Evolutionary conservation across 306 rosid genomes (phyloP).

Genomic region (Medicago truncatula): MtrunA17r5.0-ANR NC_053042.1:32797501-32798000

Average conservation of each 20-base stretch:
- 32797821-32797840: slow-evolving; percentile 36
- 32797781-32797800: slow-evolving; percentile 4
- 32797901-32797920: slow-evolving; percentile 32
- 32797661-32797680: not conserved
- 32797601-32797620: not conserved
- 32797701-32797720: slow-evolving; percentile 20
- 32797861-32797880: slow-evolving; percentile 5
- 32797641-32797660: too few relatives aligned
- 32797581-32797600: not conserved
- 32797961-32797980: not conserved
- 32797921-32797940: slow-evolving; percentile 20
- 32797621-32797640: not conserved
- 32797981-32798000: not conserved
- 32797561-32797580: slow-evolving; percentile 20
- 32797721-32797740: slow-evolving; percentile 46
- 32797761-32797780: slow-evolving; percentile 30
- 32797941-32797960: slow-evolving; percentile 15
- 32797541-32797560: slow-evolving; percentile 50
- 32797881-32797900: slow-evolving; percentile 3
- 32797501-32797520: not conserved
- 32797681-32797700: slow-evolving; percentile 35
- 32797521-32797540: slow-evolving; percentile 52
- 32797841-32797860: slow-evolving; percentile 54
- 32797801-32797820: slow-evolving; percentile 35
- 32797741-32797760: slow-evolving; percentile 33